Evolutionary conservation across 1,284 basidiomycete genomes (phyloP).

Genomic region (Pholiota adiposa): DNA sequence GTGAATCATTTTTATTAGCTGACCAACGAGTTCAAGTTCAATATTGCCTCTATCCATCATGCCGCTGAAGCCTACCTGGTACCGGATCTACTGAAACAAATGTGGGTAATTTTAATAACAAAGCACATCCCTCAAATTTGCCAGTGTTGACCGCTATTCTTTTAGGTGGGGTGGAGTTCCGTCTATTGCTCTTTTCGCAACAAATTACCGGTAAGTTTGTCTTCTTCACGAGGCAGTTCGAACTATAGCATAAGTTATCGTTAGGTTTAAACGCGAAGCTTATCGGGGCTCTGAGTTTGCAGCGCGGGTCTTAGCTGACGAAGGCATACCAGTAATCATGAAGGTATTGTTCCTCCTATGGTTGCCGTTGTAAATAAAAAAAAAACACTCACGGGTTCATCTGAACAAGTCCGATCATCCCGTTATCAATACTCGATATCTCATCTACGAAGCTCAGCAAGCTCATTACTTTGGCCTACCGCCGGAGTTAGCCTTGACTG

Average conservation of each 20-base stretch:
- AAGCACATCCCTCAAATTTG: too few species aligned
- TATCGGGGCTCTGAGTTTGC: slow-evolving; percentile 85
- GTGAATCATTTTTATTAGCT: slow-evolving; percentile 37
- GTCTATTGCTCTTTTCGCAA: slow-evolving; percentile 73
- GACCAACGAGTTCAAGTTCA: slow-evolving; percentile 78
- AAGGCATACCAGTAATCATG: slow-evolving; percentile 73
- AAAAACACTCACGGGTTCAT: background rate
- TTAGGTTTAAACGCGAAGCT: slow-evolving; percentile 74
- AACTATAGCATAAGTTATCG: background rate
- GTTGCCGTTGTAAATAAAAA: background rate
- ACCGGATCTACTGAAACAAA: slow-evolving; percentile 69
- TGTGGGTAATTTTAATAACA: slow-evolving; percentile 39
- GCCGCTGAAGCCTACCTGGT: slow-evolving; percentile 80
- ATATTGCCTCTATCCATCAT: slow-evolving; percentile 73
- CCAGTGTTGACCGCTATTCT: background rate
- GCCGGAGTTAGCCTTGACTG: slow-evolving; percentile 58
- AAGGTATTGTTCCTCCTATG: slow-evolving; percentile 46
- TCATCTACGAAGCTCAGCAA: slow-evolving; percentile 83
- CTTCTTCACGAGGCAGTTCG: background rate
- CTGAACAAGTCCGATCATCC: slow-evolving; percentile 59
- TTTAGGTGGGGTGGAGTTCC: slow-evolving; percentile 48
- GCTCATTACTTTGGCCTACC: slow-evolving; percentile 76
- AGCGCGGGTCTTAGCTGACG: slow-evolving; percentile 70
- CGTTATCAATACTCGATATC: slow-evolving; percentile 69
- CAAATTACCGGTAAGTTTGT: slow-evolving; percentile 44